These are phyloP conservation scores for Astragalus membranaceus DNA, from an alignment of 306 rosid genomes.

Conservation along the genomic window DNA sequence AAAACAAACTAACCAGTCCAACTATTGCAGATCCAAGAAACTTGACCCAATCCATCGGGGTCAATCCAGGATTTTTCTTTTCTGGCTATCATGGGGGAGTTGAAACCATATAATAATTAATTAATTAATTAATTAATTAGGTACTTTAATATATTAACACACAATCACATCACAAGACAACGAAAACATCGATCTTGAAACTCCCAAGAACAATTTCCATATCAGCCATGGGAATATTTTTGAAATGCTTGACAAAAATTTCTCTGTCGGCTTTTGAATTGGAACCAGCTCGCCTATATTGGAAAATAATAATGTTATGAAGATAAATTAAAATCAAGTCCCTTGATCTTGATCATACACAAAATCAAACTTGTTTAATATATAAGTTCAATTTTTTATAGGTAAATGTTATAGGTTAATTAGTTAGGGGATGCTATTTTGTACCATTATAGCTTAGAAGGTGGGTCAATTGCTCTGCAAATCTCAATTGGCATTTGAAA, in stretches of 20 bases:
- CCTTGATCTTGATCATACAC: background rate
- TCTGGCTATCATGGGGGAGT: conserved; percentile 56
- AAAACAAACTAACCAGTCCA: conserved; percentile 66
- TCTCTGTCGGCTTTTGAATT: conserved; percentile 51
- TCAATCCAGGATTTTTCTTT: conserved; percentile 91
- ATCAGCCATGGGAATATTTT: conserved; percentile 91
- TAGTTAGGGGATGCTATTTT: no score
- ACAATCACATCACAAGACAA: background rate
- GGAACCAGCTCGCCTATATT: conserved; percentile 42
- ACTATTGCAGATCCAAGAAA: conserved; percentile 76
- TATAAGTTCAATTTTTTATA: no score
- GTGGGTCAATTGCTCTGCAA: no score
- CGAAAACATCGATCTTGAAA: background rate
- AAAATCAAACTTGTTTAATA: no score
- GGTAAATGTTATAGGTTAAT: no score
- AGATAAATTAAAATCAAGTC: background rate
- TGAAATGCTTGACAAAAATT: conserved; percentile 84
- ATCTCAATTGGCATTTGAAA: no score
- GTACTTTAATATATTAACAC: background rate
- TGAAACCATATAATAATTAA: no score
- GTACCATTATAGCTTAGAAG: no score
- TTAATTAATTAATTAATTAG: no score
- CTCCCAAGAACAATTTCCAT: conserved; percentile 96
- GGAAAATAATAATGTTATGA: no score
- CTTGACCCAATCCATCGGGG: conserved; percentile 97